phyloP scores from a whole-genome alignment of 2,329 filamentous ascomycete genomes.

The Emmonsia crescens region DNA sequence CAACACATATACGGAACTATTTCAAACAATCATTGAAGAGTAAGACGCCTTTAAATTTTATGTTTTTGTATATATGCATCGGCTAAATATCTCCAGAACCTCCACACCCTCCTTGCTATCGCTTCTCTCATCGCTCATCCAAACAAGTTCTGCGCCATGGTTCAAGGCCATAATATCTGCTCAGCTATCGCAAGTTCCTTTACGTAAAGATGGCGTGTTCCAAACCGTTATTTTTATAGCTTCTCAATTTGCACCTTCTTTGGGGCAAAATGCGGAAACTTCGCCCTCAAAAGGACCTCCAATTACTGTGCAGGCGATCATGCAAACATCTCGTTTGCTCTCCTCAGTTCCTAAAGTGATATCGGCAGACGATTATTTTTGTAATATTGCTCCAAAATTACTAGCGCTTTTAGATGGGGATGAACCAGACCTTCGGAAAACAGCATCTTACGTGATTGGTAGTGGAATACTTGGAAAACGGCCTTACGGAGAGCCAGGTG shows the following conservation, averaged over 20 bases:
- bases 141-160: slow-evolving; percentile 27
- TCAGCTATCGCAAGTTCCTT: slow-evolving; percentile 28
- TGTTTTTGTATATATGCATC: neutral
- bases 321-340: slow-evolving; percentile 33
- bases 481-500: slow-evolving; percentile 28
- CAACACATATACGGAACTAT: slow-evolving; percentile 14
- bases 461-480: slow-evolving; percentile 35
- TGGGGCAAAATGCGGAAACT: slow-evolving; percentile 25
- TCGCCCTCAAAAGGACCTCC: slow-evolving; percentile 25
- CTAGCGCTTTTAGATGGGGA: slow-evolving; percentile 30
- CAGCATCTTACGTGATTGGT: slow-evolving; percentile 34
- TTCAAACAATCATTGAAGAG: slow-evolving; percentile 26
- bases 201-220: slow-evolving; percentile 31
- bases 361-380: slow-evolving; percentile 27
- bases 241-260: slow-evolving; percentile 31
- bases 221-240: slow-evolving; percentile 34
- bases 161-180: slow-evolving; percentile 29
- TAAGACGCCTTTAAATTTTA: slow-evolving; percentile 13
- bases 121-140: slow-evolving; percentile 29
- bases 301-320: slow-evolving; percentile 35
- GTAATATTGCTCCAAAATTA: slow-evolving; percentile 30
- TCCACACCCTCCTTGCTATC: slow-evolving; percentile 26
- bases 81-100: slow-evolving; percentile 18
- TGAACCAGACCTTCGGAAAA: slow-evolving; percentile 30
- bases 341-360: slow-evolving; percentile 32